phyloP scores from a whole-genome alignment of 345 rosid genomes.

The Salix dunnii region DNA sequence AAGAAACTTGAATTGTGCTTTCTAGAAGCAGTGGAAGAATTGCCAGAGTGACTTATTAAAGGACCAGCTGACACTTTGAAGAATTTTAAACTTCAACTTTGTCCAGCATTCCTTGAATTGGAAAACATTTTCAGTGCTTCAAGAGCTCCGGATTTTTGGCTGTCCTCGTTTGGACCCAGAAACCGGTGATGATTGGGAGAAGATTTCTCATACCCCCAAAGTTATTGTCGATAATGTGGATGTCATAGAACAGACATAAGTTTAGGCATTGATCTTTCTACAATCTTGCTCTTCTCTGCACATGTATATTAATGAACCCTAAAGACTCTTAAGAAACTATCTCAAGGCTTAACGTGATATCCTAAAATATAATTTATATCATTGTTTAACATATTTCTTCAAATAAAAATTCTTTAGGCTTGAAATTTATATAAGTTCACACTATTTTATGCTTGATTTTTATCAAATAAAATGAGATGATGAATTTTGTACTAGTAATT shows the following conservation, averaged over 20 bases:
- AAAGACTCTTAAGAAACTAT: too few species aligned
- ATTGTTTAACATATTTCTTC: too few species aligned
- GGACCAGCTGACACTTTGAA: not conserved
- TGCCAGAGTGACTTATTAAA: not conserved
- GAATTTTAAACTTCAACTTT: not conserved
- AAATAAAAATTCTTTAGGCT: accelerated
- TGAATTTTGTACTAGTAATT: too few species aligned
- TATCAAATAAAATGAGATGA: too few species aligned
- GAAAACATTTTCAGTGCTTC: not conserved
- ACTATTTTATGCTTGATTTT: too few species aligned
- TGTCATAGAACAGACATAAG: too few species aligned
- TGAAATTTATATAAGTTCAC: too few species aligned
- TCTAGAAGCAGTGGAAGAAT: not conserved
- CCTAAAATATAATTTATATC: too few species aligned
- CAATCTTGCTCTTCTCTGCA: too few species aligned
- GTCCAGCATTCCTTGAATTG: not conserved
- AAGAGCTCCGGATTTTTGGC: not conserved
- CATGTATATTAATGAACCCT: too few species aligned
- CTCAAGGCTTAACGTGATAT: too few species aligned
- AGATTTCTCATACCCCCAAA: not conserved
- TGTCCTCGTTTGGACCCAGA: not conserved
- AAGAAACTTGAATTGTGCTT: not conserved
- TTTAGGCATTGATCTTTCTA: too few species aligned
- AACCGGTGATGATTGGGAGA: not conserved
- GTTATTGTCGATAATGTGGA: not conserved